Percentiles rank a stretch among this genome's conserved stretches.
phyloP scores from a whole-genome alignment of 139 green algal species.

The Asterochloris sp. region DNA sequence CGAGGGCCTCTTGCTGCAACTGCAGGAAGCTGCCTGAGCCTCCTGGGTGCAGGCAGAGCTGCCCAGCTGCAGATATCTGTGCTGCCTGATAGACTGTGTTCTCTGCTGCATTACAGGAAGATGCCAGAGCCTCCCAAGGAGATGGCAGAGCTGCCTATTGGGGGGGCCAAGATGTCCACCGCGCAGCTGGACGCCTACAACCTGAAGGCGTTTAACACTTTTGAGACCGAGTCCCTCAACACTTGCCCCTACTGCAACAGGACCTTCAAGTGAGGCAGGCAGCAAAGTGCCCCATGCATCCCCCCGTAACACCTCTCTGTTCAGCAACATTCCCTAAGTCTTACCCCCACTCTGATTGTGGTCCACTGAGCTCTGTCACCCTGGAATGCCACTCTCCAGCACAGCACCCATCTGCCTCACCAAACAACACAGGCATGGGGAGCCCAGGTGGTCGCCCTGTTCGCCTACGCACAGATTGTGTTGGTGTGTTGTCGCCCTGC shows the following conservation, averaged over 20 bases:
- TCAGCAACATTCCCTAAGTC: neutral
- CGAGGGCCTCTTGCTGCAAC: too few relatives aligned
- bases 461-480: too few relatives aligned
- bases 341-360: neutral
- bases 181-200: constrained; percentile 11
- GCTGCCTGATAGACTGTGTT: too few relatives aligned
- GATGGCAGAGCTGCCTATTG: neutral
- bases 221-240: constrained; percentile 9
- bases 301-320: neutral
- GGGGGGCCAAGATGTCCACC: neutral
- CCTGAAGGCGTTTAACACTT: constrained; percentile 11
- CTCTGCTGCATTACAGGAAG: neutral
- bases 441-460: too few relatives aligned
- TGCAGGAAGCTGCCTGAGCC: too few relatives aligned
- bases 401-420: neutral
- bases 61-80: too few relatives aligned
- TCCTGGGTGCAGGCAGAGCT: too few relatives aligned
- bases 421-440: neutral
- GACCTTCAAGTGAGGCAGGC: constrained; percentile 8
- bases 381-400: neutral
- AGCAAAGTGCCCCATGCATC: neutral
- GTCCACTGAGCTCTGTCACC: neutral
- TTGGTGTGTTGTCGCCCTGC: too few relatives aligned
- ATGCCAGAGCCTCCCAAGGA: constrained; percentile 9
- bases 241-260: constrained; percentile 11